A percentile compares a stretch with the other conserved stretches of the same genome.
Evolutionary conservation across 306 rosid species (phyloP).

Genomic region (Cyclanthera cordifolia): DNA sequence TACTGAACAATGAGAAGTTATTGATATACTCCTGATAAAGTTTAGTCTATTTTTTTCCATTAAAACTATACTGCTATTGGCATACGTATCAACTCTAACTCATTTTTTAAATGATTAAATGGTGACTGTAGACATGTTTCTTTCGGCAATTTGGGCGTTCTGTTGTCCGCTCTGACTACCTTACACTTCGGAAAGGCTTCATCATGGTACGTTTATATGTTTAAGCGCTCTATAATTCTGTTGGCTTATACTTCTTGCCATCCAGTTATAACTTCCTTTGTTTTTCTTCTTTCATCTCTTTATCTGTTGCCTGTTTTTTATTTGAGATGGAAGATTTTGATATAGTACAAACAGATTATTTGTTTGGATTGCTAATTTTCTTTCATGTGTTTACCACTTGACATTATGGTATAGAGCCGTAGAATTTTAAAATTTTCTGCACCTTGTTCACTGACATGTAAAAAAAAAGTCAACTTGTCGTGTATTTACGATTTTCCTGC

Average conservation of each 20-base stretch:
- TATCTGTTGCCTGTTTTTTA: not conserved
- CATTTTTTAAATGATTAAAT: constrained; percentile 10
- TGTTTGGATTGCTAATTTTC: not conserved
- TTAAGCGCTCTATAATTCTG: not conserved
- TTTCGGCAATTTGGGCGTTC: constrained; percentile 88
- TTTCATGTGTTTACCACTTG: not conserved
- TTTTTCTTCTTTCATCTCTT: not conserved
- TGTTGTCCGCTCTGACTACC: constrained; percentile 77
- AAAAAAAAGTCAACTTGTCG: not conserved
- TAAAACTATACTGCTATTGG: not conserved
- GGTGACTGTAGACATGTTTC: constrained; percentile 58
- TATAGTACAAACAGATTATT: not conserved
- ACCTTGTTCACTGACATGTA: not conserved
- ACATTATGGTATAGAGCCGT: not conserved
- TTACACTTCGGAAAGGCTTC: constrained; percentile 87
- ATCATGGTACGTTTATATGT: constrained; percentile 40
- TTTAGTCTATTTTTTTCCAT: not conserved
- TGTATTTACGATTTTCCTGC: not conserved
- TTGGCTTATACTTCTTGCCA: not conserved
- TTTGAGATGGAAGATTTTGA: constrained; percentile 1
- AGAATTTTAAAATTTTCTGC: not conserved
- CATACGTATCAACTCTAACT: not conserved
- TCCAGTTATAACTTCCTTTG: not conserved
- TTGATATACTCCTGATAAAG: not conserved
- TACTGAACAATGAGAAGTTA: not conserved